Conservation (phyloP, 805 yeast species). For the Wickerhamomyces kurtzmanii region DNA sequence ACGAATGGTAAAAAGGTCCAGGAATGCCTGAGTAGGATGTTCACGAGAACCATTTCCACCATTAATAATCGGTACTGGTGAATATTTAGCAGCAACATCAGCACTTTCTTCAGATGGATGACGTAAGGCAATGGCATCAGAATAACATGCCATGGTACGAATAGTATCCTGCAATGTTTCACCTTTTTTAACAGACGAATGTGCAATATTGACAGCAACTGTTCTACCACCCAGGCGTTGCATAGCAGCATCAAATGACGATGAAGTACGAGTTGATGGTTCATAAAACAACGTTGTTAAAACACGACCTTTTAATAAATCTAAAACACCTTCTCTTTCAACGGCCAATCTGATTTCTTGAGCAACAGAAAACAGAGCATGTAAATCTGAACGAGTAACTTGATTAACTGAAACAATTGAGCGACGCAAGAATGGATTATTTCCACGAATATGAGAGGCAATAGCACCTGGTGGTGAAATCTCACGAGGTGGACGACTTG, state of each 20-base stretch:
- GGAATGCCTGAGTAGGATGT: constrained; percentile 98
- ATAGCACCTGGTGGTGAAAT: constrained; percentile 74
- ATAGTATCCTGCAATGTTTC: constrained; percentile 96
- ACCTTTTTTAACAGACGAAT: constrained; percentile 96
- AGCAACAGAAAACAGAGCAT: constrained; percentile 89
- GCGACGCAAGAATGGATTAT: constrained; percentile 86
- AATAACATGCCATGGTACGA: constrained; percentile 87
- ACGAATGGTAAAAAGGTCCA: constrained; percentile 95
- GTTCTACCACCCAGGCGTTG: constrained; percentile 98
- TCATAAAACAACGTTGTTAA: constrained; percentile 95
- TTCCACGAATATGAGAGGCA: constrained; percentile 62
- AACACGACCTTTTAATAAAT: constrained; percentile 81
- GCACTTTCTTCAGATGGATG: constrained; percentile 93
- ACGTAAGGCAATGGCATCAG: constrained; percentile 95
- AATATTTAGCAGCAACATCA: constrained; percentile 88
- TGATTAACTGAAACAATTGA: constrained; percentile 84
- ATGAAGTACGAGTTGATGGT: constrained; percentile 94
- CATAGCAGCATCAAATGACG: constrained; percentile 99
- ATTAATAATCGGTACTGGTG: constrained; percentile 94
- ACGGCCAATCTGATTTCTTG: constrained; percentile 97
- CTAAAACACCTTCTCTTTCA: constrained; percentile 92
- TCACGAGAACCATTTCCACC: constrained; percentile 98
- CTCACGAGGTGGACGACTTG: constrained; percentile 64
- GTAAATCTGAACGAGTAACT: constrained; percentile 81
- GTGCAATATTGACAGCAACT: constrained; percentile 71